Conservation (phyloP, 805 yeast species). For the Kluyveromyces siamensis region DNA sequence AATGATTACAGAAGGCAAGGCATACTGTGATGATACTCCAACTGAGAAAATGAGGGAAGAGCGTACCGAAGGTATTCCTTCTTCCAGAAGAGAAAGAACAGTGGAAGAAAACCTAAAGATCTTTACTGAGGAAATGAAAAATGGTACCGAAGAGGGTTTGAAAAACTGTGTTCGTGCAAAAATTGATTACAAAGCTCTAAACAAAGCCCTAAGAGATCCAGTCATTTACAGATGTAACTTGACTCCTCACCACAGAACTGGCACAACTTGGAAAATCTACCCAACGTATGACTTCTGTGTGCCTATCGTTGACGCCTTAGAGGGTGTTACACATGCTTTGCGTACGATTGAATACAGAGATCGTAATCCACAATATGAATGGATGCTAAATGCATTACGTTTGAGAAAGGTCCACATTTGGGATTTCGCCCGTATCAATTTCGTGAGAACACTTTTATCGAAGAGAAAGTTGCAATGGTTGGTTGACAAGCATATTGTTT, state of each 20-base stretch:
- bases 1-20: slow-evolving; percentile 90
- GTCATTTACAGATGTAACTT: slow-evolving; percentile 95
- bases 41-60: slow-evolving; percentile 95
- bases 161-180: slow-evolving; percentile 94
- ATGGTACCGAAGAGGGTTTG: slow-evolving; percentile 87
- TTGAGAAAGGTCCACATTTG: slow-evolving; percentile 92
- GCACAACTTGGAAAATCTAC: slow-evolving; percentile 86
- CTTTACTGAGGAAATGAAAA: slow-evolving; percentile 86
- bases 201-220: slow-evolving; percentile 96
- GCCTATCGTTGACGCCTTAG: slow-evolving; percentile 89
- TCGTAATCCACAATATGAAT: slow-evolving; percentile 95
- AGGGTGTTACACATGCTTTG: slow-evolving; percentile 96
- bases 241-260: slow-evolving; percentile 97
- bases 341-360: slow-evolving; percentile 98
- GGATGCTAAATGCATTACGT: slow-evolving; percentile 78
- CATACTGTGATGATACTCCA: slow-evolving; percentile 96
- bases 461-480: slow-evolving; percentile 99
- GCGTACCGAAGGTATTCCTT: slow-evolving; percentile 94
- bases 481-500: slow-evolving; percentile 81
- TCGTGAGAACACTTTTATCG: slow-evolving; percentile 87
- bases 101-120: slow-evolving; percentile 85
- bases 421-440: slow-evolving; percentile 97
- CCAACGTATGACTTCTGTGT: slow-evolving; percentile 99
- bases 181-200: slow-evolving; percentile 81
- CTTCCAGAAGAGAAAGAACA: slow-evolving; percentile 83